These are phyloP conservation scores for Incumbomyces lentus DNA, from an alignment of 2,329 filamentous ascomycete genomes.

Conservation along the genomic window DNA sequence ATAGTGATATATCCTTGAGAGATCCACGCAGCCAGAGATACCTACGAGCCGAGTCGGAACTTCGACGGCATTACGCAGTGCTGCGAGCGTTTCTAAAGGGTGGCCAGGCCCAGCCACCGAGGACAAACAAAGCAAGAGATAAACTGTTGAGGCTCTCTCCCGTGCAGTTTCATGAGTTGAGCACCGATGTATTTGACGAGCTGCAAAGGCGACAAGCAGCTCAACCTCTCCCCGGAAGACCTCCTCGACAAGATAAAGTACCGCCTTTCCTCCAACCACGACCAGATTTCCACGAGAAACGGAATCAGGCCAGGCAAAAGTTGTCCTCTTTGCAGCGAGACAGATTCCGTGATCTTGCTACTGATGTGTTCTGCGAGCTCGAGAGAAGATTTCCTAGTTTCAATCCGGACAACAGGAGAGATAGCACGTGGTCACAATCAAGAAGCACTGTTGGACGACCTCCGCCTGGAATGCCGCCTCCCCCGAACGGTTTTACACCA, in stretches of 20 bases:
- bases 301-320: constrained; percentile 94
- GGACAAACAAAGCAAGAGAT: constrained; percentile 79
- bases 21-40: constrained; percentile 54
- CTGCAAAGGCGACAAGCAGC: constrained; percentile 72
- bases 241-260: constrained; percentile 35
- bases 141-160: constrained; percentile 82
- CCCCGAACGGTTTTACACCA: constrained; percentile 26
- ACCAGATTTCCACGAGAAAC: constrained; percentile 84
- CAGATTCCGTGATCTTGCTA: constrained; percentile 82
- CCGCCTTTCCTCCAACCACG: constrained; percentile 74
- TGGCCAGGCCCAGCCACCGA: constrained; percentile 13
- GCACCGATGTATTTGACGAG: constrained; percentile 96
- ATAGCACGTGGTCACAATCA: constrained; percentile 54
- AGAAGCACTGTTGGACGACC: constrained; percentile 50
- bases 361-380: constrained; percentile 90
- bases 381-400: constrained; percentile 84
- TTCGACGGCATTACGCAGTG: constrained; percentile 71
- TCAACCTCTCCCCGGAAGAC: constrained; percentile 30
- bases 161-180: constrained; percentile 93
- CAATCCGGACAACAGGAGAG: constrained; percentile 57
- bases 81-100: constrained; percentile 63
- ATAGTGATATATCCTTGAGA: constrained; percentile 65
- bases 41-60: constrained; percentile 53
- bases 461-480: constrained; percentile 42
- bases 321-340: constrained; percentile 78